Base-by-base conservation (phyloP, 192 early-diverging fungal genomes). In the Coemansia sp. region DNA sequence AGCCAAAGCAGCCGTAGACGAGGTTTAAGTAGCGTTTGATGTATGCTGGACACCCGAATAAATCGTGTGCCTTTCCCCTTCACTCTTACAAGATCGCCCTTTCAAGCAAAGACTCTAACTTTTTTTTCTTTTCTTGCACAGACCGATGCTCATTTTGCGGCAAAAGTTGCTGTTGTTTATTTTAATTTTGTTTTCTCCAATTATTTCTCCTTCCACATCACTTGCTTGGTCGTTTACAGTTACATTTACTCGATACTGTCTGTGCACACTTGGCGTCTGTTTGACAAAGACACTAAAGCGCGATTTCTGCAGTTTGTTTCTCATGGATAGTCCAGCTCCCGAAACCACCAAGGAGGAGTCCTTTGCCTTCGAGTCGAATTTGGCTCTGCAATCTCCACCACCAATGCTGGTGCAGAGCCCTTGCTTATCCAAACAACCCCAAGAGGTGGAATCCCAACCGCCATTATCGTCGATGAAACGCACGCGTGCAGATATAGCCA, bases 1-100 rank as follows among this genome's bases (percentile, higher is more conserved):
- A 17, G 69, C 78, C 40, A 80, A 69, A 42, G 62, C 60, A 21
- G 73, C 57, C 10, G 78, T 80, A 10, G 71, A 74, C 9, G 50
- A 76, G 21, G 70, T 76, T 6, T 62, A 55, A 32, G 12, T 15
- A 34, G 32, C 32, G 7, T 34, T 34, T 34, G 32, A 34, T 34
- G 23, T 26, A 26, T 34, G 32, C 32, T 34, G 7, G 32, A 34
- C 32, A 34, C 32, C 32, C 6, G n/a, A 31, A 34, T 6, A 34
- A 1, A 34, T 34, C 7, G 10, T 10, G 32, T 34, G 32, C 23
- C 23, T 26, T 26, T 26, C 4, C 4, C 23, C 23, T n/a, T n/a
- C 32, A 34, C 6, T 6, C 32, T 34, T 34, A 5, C 7, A 34
- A 34, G 32, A 34, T 34, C 32, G 32, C 32, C 32, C 32, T 1